Conservation (phyloP, 2,329 filamentous ascomycete genomes). For the Fusarium musae region DNA sequence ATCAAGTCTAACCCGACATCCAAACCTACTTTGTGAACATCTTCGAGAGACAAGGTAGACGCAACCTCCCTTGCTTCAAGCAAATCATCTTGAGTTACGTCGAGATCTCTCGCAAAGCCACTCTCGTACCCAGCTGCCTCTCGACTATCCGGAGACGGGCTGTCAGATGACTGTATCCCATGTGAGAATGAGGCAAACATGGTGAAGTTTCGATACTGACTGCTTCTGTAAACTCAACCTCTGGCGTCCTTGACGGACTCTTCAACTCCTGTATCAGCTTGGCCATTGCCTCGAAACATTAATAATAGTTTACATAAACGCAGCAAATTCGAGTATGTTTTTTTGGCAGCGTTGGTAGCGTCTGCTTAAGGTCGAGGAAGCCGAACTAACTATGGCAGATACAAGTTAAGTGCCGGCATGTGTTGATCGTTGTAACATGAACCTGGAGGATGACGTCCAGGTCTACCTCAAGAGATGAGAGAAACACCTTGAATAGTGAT, state of each 20-base stretch:
- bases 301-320: neutral
- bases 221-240: neutral
- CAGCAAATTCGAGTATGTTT: neutral
- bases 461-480: neutral
- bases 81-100: slow-evolving; percentile 57
- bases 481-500: neutral
- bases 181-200: neutral
- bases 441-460: neutral
- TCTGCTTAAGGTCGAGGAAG: neutral
- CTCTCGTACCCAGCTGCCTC: neutral
- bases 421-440: neutral
- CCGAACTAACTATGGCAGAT: neutral
- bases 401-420: neutral
- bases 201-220: slow-evolving; percentile 1
- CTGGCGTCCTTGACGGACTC: neutral
- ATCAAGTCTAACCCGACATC: rapidly evolving
- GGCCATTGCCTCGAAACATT: neutral
- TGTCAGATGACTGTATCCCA: neutral
- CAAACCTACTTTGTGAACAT: slow-evolving; percentile 45
- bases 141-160: neutral
- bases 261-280: neutral
- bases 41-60: slow-evolving; percentile 48
- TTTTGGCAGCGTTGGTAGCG: neutral
- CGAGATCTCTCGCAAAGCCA: slow-evolving; percentile 40
- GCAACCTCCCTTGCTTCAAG: slow-evolving; percentile 56